Base-by-base conservation (phyloP, 495 filamentous ascomycete genomes). In the Penicillium canescens region DNA sequence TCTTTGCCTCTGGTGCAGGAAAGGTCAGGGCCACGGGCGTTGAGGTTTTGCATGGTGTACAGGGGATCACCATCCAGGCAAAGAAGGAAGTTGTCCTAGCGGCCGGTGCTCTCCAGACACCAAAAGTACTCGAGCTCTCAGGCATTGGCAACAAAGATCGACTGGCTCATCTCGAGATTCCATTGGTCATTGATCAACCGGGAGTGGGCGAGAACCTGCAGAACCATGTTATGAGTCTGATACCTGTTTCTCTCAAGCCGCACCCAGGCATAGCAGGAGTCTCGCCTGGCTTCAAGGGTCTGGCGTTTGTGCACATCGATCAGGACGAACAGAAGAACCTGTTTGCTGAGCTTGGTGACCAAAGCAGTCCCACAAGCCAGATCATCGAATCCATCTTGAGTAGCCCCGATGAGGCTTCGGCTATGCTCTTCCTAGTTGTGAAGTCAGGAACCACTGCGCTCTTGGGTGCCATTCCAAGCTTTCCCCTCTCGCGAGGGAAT, bases 81-180 rank as follows among this genome's bases (percentile, higher is more conserved):
- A 50, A 11, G 3, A 57, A 50, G 31, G 83, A 86, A 48, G 66
- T 84, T 18, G 76, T 86, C 28, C 35, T 85, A 4, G 74, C 77
- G 0, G 79, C 79, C 2, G 83, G 83, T 0, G 63, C 65, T 5
- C 60, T 84, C 16, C 72, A 79, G 34, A 78, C 78, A 4, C 78
- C 81, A 0, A 77, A 81, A 48, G 31, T 84, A 0, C 68, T 85
- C 0, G 78, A 84, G 56, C 58, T 81, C 0, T 83, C 80, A 0
- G 82, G 82, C 0, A 67, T 85, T 3, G 65, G 60, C 0, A 37
- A 46, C 13, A 57, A 48, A 26, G 47, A 55, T 3, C 48, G 33
- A 20, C 18, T 59, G n/a, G 16, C 11, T 0, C 5, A 23, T 6
- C 35, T 60, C 6, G 54, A 34, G 1, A 77, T 75, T 52, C 57